Base-by-base conservation (phyloP, 2,329 filamentous ascomycete species). In the Trichoderma koningii region DNA sequence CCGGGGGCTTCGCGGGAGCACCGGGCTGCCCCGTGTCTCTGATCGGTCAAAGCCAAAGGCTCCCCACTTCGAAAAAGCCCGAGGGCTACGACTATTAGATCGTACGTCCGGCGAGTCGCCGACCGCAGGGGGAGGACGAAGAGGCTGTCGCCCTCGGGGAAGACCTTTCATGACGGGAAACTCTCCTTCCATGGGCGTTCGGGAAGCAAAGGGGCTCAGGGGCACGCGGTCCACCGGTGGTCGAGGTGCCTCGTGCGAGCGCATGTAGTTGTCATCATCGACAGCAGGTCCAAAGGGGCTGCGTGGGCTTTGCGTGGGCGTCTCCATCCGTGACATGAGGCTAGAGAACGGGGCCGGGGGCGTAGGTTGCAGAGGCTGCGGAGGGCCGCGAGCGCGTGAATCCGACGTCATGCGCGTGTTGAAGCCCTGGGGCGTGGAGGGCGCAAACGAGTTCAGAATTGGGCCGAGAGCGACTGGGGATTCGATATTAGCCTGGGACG, bases 111-210 rank as follows among this genome's bases (percentile, higher is more conserved):
- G 42, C 1, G 65, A 47, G 0, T 56, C 64, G 34, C 69, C 68
- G 1, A 67, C 17, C 0, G 59, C 50, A 6, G 66, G 66, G 1
- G 70, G 47, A 15, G 65, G 53, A 7, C 65, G 65, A 44, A 55
- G 28, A 28, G 68, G 70, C 9, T 67, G 70, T n/a, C 76, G 74
- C 1, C 76, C 76, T 28, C 77, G 71, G 1, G 76, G 77, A 14
- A 78, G 70, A 1, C 76, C 76, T 9, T 74, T 77, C 34, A 70
- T 71, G 5, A 73, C 55, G 2, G 76, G 75, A 21, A 77, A 78
- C 9, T 74, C 71, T 0, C 76, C 76, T 51, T 74, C 74, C 47
- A 75, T 72, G 0, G 71, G 70, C 3, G 66, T 68, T 10, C 69
- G 70, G 4, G 68, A 66, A 15, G 62, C 62, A 28, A 74, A 73